Evolutionary conservation across 352 stramenopile genomes (phyloP), one percentile per base, ranked within the genome.

Genomic region (Phytopythium kandeliae): DNA sequence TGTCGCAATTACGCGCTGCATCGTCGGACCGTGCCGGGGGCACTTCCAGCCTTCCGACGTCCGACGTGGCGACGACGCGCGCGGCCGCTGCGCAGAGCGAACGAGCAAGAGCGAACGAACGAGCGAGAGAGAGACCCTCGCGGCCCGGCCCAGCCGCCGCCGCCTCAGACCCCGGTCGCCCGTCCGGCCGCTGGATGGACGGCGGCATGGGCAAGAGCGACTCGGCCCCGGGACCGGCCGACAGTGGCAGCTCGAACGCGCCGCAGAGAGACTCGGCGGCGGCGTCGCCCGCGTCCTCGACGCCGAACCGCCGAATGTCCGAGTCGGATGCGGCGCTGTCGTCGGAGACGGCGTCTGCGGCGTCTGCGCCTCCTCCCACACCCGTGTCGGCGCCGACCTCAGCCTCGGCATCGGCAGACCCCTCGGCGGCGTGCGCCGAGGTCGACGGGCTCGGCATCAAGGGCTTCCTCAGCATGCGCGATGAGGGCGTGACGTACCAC

Each of bases 401-500:
- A 4, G 13, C 12, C 3, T 8, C n/a, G 15, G 15, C 28, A 2
- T 8, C n/a, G 15, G 15, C 28, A 2, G 49, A 40, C 37, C 15
- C 13, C 17, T 28, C 25, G 26, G 24, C 25, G 44, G 17, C 19
- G 44, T 48, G 34, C 26, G 72, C 83, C 2, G 76, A 90, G 36
- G 53, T 70, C 1, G 76, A 90, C 49, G 78, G 76, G 9, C 60
- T 89, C n/a, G 77, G 82, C 11, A 57, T 90, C 38, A 88, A 89
- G 44, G 82, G 82, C 0, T 88, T 76, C 58, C 54, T 92, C 6
- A 83, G 68, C 52, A 90, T 92, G 82, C 82, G 82, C 30, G 78
- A 92, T 51, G 77, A 92, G 51, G 79, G 82, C 48, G 73, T 89
- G 40, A 89, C 78, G 33, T 89, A 90, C 58, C 82, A 90, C 58